Conservation (phyloP, 208 protist genomes). For the Leishmania aethiopica region DNA sequence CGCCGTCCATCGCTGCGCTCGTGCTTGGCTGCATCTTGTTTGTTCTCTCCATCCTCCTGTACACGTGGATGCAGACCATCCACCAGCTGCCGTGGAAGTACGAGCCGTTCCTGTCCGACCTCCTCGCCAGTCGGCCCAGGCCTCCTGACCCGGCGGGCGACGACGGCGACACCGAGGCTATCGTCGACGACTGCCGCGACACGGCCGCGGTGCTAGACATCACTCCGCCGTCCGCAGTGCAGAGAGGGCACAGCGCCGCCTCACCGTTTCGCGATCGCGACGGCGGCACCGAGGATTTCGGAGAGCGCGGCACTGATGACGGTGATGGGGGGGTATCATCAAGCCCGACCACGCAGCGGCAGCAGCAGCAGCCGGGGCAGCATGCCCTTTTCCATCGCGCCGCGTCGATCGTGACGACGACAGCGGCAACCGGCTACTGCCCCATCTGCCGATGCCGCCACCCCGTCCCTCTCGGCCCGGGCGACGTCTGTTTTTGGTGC, state of each 20-base stretch:
- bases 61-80: constrained; percentile 48
- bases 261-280: neutral
- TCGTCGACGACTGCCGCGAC: neutral
- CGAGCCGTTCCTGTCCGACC: constrained; percentile 42
- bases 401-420: neutral
- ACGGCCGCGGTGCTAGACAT: neutral
- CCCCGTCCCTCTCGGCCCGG: constrained; percentile 37
- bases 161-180: no score
- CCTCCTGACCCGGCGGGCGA: neutral
- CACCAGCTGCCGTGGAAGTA: constrained; percentile 69
- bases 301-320: neutral
- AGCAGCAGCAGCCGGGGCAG: neutral
- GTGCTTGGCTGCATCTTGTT: constrained; percentile 43
- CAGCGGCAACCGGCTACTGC: constrained; percentile 32
- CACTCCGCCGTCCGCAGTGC: neutral
- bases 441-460: constrained; percentile 59
- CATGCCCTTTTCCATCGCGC: neutral
- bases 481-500: constrained; percentile 71
- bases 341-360: neutral
- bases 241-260: neutral
- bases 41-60: constrained; percentile 32
- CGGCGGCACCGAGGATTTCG: neutral
- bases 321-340: neutral
- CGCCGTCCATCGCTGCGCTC: constrained; percentile 32
- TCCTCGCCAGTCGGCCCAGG: constrained; percentile 20